Percentiles rank a stretch among this genome's conserved stretches.
phyloP scores from a whole-genome alignment of 2,329 filamentous ascomycete genomes.

The Herpotrichia juniperi region DNA sequence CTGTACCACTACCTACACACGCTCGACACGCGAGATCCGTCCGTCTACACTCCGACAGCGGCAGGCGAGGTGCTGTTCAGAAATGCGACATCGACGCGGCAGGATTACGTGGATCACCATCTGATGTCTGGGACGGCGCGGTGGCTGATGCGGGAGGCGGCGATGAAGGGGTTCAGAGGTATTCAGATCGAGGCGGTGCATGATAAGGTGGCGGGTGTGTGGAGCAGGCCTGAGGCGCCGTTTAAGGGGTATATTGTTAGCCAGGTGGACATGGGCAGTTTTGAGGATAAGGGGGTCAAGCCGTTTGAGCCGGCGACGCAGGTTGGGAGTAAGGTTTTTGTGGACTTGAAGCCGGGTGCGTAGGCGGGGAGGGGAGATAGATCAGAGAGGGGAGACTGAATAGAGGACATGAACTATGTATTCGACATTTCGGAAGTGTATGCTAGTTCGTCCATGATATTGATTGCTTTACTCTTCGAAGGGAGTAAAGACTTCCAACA shows the following conservation, averaged over 20 bases:
- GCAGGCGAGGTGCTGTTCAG: constrained; percentile 41
- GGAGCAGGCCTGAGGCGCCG: constrained; percentile 31
- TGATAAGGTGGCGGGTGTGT: constrained; percentile 38
- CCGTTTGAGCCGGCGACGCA: constrained; percentile 32
- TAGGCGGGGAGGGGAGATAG: not conserved
- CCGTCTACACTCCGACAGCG: constrained; percentile 33
- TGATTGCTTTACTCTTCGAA: constrained; percentile 33
- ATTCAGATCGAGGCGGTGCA: constrained; percentile 45
- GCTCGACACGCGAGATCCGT: constrained; percentile 28
- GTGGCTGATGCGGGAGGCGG: constrained; percentile 46
- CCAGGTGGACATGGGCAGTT: constrained; percentile 28
- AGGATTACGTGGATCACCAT: constrained; percentile 40
- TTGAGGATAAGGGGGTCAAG: constrained; percentile 28
- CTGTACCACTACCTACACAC: constrained; percentile 27
- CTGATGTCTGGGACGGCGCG: constrained; percentile 44
- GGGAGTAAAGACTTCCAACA: constrained; percentile 43
- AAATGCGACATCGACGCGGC: constrained; percentile 45
- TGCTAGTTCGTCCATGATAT: too few species aligned
- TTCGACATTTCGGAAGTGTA: too few species aligned
- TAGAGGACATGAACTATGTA: not conserved
- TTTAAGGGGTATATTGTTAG: constrained; percentile 28
- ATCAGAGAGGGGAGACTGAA: not conserved
- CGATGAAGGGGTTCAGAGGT: constrained; percentile 34
- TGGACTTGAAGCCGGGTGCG: constrained; percentile 28
- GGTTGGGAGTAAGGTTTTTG: constrained; percentile 28